Percentiles rank a stretch among this genome's conserved stretches.
Evolutionary conservation across 2,329 filamentous ascomycete species (phyloP).

Genomic region (Capronia coronata): DNA sequence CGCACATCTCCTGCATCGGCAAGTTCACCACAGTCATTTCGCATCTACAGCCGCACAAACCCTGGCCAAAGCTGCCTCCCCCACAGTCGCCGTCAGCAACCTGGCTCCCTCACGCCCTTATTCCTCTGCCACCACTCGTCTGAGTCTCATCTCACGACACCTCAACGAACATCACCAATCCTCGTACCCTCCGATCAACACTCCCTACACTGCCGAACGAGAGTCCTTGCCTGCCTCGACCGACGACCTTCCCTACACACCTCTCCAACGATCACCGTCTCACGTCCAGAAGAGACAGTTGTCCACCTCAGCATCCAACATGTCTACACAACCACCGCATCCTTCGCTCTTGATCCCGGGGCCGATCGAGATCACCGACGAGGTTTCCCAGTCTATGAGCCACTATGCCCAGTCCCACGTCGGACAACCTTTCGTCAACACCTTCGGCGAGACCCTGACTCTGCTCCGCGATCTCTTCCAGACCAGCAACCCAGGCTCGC

Average conservation of each 20-base stretch:
- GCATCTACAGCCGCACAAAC: neutral
- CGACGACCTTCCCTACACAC: constrained; percentile 50
- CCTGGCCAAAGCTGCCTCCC: constrained; percentile 1
- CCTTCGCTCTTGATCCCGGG: constrained; percentile 87
- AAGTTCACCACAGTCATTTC: constrained; percentile 4
- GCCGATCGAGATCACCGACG: constrained; percentile 42
- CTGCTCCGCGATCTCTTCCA: constrained; percentile 93
- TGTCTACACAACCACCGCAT: constrained; percentile 49
- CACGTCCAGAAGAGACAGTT: constrained; percentile 19
- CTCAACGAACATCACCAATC: constrained; percentile 43
- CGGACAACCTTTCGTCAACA: constrained; percentile 76
- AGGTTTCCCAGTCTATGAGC: constrained; percentile 26
- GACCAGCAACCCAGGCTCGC: constrained; percentile 70
- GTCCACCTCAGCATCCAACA: constrained; percentile 23
- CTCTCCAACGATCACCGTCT: constrained; percentile 5
- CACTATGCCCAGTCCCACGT: constrained; percentile 71
- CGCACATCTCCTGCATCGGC: constrained; percentile 19
- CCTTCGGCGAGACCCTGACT: constrained; percentile 81
- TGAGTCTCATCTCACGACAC: constrained; percentile 57
- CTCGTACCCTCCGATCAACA: constrained; percentile 52
- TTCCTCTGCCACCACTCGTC: constrained; percentile 39
- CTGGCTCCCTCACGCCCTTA: constrained; percentile 44
- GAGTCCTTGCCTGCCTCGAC: constrained; percentile 40
- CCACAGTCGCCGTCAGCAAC: constrained; percentile 32
- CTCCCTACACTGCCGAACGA: constrained; percentile 57